Evolutionary conservation across 2,329 filamentous ascomycete species (phyloP).

Genomic region (Atkinsonella hypoxylon): DNA sequence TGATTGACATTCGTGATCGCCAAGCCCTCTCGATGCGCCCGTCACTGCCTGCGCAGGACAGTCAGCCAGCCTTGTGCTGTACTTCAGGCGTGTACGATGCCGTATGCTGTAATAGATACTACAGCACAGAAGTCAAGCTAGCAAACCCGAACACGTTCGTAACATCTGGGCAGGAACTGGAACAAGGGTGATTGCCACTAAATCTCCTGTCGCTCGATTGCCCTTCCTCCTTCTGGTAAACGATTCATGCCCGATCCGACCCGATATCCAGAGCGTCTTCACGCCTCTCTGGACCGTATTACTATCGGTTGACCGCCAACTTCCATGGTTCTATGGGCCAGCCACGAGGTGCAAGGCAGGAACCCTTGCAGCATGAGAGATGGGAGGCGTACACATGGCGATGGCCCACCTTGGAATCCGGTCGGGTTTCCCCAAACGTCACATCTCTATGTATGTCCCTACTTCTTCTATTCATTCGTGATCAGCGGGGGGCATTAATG

Average conservation of each 20-base stretch:
- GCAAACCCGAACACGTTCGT: neutral
- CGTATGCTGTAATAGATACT: neutral
- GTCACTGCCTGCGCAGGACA: neutral
- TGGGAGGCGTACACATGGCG: neutral
- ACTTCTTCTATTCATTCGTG: neutral
- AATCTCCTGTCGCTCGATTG: no score
- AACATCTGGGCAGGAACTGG: neutral
- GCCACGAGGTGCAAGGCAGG: neutral
- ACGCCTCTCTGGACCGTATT: neutral
- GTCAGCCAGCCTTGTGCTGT: no score
- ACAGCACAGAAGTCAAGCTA: neutral
- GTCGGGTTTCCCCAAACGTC: neutral
- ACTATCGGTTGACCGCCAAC: neutral
- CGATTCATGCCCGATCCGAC: no score
- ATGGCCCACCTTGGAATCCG: neutral
- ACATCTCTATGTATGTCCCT: neutral
- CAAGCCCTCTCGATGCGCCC: neutral
- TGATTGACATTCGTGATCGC: neutral
- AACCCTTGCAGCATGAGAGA: neutral
- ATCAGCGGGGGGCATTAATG: neutral
- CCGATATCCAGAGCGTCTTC: neutral
- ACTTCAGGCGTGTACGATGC: neutral
- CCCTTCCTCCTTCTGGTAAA: no score
- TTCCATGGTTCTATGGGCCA: neutral
- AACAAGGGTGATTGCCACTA: neutral